Evolutionary conservation across 2,329 filamentous ascomycete species (phyloP).

Genomic region (Colletotrichum sp.): DNA sequence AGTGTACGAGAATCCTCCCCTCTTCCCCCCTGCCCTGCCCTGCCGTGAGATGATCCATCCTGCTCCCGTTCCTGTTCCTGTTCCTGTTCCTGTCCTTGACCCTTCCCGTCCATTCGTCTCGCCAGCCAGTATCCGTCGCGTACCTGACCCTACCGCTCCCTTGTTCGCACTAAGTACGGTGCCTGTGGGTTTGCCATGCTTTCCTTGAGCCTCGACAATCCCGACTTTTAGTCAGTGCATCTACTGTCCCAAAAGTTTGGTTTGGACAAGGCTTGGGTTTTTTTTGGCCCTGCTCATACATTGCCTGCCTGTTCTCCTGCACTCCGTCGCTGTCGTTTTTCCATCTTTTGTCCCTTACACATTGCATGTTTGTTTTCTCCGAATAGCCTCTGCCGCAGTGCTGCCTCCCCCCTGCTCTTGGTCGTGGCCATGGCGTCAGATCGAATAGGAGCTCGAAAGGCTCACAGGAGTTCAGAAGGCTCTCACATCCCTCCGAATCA

Average conservation of each 20-base stretch:
- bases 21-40: not conserved
- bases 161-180: conserved; percentile 12
- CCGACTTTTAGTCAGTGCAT: conserved; percentile 22
- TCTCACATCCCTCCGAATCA: conserved; percentile 16
- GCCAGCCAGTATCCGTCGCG: not conserved
- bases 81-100: not conserved
- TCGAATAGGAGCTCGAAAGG: conserved; percentile 20
- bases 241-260: conserved; percentile 19
- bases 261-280: not conserved
- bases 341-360: not conserved
- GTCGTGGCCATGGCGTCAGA: conserved; percentile 22
- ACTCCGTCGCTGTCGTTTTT: not conserved
- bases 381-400: not conserved
- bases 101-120: not conserved
- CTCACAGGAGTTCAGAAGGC: conserved; percentile 25
- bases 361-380: conserved; percentile 2
- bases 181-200: conserved; percentile 19
- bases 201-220: conserved; percentile 18
- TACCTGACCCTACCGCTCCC: not conserved
- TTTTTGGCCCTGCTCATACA: not conserved
- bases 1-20: not conserved
- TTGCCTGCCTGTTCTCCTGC: not conserved
- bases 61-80: not conserved
- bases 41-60: not conserved
- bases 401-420: conserved; percentile 4